Evolutionary conservation across 352 stramenopile species (phyloP), one percentile per base, ranked within the genome.

Genomic region (Pythium brassicae): DNA sequence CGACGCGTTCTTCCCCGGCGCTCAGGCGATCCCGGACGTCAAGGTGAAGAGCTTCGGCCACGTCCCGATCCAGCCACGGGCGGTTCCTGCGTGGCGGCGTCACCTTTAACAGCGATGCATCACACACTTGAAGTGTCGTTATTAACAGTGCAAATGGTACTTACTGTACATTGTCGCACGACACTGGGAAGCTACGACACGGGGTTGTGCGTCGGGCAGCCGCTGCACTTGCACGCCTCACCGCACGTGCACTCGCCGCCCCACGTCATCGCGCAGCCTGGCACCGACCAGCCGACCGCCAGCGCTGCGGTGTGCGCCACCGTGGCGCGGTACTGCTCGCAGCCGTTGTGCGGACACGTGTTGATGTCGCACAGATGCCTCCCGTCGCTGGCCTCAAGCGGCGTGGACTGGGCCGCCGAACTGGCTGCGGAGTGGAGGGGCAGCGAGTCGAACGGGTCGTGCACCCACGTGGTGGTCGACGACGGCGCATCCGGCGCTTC

Each of bases 161-260:
- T n/a, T n/a, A n/a, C n/a, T n/a, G n/a, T n/a, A n/a, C n/a, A n/a
- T n/a, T n/a, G n/a, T n/a, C n/a, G n/a, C n/a, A n/a, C n/a, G n/a
- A n/a, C 29, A 35, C 29, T 35, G 9, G 29, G 29, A 10, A 9
- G 29, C 48, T 57, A 71, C 2, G 55, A 55, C 6, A n/a, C 29
- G 47, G 83, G 83, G 46, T 94, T 91, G 61, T 94, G 83, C 56
- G 83, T 59, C 22, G 83, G 82, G 63, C 84, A 94, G 15, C 84
- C 84, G 20, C 61, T 67, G 57, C 82, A 94, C 48, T 88, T 87
- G 56, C 84, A 94, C 34, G 65, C 70, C 58, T 92, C 82, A 9
- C 80, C 84, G 20, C 84, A 94, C 0, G 76, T 92, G 54, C 84
- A 94, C 51, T 94, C 82, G 44, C 78, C 76, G 7, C 84, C 84